A percentile compares a stretch with the other conserved stretches of the same genome.
These are phyloP conservation scores for Stentor roeselii DNA, from an alignment of 73 alveolate species.

Conservation along the genomic window DNA sequence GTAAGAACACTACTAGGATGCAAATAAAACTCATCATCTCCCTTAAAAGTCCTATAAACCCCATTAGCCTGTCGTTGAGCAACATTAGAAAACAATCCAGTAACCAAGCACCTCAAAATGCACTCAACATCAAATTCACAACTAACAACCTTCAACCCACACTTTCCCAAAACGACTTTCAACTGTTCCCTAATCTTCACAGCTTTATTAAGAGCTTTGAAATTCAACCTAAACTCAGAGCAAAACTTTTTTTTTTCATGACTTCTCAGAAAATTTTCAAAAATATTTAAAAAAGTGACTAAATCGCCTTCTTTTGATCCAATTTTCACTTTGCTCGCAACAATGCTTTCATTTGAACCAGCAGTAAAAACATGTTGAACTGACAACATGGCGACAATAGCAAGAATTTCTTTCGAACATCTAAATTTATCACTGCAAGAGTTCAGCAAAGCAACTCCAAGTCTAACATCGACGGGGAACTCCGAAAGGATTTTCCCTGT, in stretches of 20 bases:
- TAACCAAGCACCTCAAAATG: conserved; percentile 76
- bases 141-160: conserved; percentile 58
- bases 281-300: conserved; percentile 75
- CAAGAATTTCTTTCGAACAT: conserved; percentile 85
- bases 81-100: conserved; percentile 88
- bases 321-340: conserved; percentile 6
- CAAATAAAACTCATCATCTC: conserved; percentile 75
- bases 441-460: conserved; percentile 76
- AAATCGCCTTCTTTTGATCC: conserved; percentile 96
- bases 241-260: conserved; percentile 79
- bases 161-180: conserved; percentile 52
- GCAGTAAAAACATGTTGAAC: conserved; percentile 67
- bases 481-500: conserved; percentile 81
- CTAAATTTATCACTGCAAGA: conserved; percentile 82
- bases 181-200: conserved; percentile 67
- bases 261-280: conserved; percentile 39
- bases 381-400: conserved; percentile 78
- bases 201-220: conserved; percentile 51
- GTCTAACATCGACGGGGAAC: conserved; percentile 87
- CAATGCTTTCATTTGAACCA: neutral
- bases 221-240: conserved; percentile 47
- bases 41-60: conserved; percentile 79
- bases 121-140: conserved; percentile 91
- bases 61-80: conserved; percentile 88
- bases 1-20: conserved; percentile 90